Base-by-base conservation (phyloP, 305 asterid species). In the Coffea humblotiana region DNA sequence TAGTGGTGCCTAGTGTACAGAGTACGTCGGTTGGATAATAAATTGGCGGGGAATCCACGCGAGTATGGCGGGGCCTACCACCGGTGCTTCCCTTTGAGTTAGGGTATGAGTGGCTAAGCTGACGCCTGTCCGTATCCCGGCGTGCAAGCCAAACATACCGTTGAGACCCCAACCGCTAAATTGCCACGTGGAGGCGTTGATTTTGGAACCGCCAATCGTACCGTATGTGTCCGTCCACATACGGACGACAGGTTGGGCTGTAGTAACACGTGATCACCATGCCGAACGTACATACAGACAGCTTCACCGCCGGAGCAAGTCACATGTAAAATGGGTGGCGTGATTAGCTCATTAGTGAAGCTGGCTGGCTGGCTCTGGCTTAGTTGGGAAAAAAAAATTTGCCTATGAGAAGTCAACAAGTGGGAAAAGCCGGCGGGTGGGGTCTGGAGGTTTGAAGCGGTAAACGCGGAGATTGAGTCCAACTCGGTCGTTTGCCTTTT, bases 61-160 rank as follows among this genome's bases (percentile, higher is more conserved):
- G 29, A 74, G 73, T 25, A 6, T 40, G 5, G 43, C 43, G 43
- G 43, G 43, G 43, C 43, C 43, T 0, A 40, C 43, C 5, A 3
- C 43, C 43, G 43, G 5, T 40, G 43, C 43, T 40, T 3, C 43
- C 43, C 43, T 0, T 40, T 74, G 37, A 37, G 63, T 64, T 35
- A 49, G 51, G 49, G 43, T 16, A 3, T 40, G 5, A 40, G 64
- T 27, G 15, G 74, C 73, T 49, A 61, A 74, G 64, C 51, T 37
- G 83, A 77, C 72, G 72, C 76, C 27, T 66, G 64, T 72, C 47
- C 60, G 72, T 37, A 7, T 83, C 79, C 79, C 58, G 75, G 65
- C 83, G 81, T 80, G 75, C 83, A 84, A 78, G 87, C 83, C 83
- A 81, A 75, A 81, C 83, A 54, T 76, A 52, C 82, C 45, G 60